Conservation (phyloP, 2,329 filamentous ascomycete genomes). For the Diaporthe nobilis region DNA sequence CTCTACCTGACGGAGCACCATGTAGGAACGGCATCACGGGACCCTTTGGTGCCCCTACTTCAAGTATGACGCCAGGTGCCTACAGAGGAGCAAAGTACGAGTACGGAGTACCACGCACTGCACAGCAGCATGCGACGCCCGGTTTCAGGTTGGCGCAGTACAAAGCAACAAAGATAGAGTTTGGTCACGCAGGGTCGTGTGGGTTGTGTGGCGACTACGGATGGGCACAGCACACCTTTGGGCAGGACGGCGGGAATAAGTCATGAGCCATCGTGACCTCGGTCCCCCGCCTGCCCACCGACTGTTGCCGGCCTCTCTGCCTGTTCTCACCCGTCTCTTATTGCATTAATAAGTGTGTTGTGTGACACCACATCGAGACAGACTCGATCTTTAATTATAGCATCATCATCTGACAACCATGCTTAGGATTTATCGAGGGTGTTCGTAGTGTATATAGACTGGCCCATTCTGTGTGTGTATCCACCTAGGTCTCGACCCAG, state of each 20-base stretch:
- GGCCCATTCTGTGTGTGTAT: neutral
- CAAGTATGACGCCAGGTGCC: constrained; percentile 8
- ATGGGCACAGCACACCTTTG: neutral
- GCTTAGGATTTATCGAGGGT: neutral
- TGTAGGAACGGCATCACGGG: constrained; percentile 36
- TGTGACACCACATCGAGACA: neutral
- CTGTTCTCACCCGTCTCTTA: neutral
- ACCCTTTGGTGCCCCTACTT: neutral
- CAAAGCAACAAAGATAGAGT: constrained; percentile 26
- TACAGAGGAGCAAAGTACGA: neutral
- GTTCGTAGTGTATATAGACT: too few species aligned
- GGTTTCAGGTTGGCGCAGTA: constrained; percentile 28
- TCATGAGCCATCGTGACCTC: constrained; percentile 34
- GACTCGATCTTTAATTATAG: constrained; percentile 17
- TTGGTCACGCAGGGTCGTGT: constrained; percentile 17
- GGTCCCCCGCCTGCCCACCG: neutral
- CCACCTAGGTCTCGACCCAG: neutral
- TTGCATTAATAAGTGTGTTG: neutral
- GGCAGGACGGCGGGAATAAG: neutral
- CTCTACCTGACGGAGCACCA: constrained; percentile 25
- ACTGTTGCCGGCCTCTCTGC: neutral
- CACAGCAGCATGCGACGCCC: neutral
- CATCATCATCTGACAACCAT: neutral
- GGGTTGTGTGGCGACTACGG: neutral
- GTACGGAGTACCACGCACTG: neutral